These are phyloP conservation scores for Phytophthora capsici DNA, from an alignment of 352 stramenopile species.

Conservation along the genomic window DNA sequence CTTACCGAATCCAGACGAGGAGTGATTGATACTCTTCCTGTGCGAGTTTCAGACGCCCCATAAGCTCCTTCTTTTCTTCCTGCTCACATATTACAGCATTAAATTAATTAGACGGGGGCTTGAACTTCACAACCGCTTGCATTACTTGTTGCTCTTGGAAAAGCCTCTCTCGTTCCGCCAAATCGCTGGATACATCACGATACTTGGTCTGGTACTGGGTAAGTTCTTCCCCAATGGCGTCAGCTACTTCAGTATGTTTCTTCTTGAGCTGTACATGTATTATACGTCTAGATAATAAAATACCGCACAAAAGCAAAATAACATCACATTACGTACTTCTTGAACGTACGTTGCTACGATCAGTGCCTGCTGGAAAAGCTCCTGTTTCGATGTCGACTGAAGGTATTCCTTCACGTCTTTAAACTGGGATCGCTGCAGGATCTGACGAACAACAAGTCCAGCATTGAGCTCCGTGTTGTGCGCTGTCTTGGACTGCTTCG, in stretches of 20 bases:
- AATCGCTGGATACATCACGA: constrained; percentile 26
- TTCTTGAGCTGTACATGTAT: constrained; percentile 28
- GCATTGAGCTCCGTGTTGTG: constrained; percentile 29
- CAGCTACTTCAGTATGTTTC: constrained; percentile 19
- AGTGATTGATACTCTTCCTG: constrained; percentile 48
- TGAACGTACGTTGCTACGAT: constrained; percentile 50
- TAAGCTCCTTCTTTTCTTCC: constrained; percentile 34
- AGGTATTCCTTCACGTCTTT: constrained; percentile 48
- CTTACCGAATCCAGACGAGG: constrained; percentile 39
- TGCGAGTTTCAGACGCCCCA: constrained; percentile 32
- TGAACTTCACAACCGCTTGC: no score
- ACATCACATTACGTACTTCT: constrained; percentile 51
- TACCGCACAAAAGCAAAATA: no score
- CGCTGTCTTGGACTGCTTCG: constrained; percentile 10
- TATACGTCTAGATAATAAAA: no score
- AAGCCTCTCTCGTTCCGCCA: constrained; percentile 25
- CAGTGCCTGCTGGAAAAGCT: constrained; percentile 58
- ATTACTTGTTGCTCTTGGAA: constrained; percentile 35
- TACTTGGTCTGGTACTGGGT: constrained; percentile 35
- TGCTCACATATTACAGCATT: background rate
- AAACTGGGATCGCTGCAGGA: constrained; percentile 56
- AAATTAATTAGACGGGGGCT: no score
- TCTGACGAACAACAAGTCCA: constrained; percentile 52
- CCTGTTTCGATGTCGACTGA: constrained; percentile 41
- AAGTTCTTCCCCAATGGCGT: constrained; percentile 28